phyloP scores from a whole-genome alignment of 768 basidiomycete species.

The Lactarius pseudohatsudake region DNA sequence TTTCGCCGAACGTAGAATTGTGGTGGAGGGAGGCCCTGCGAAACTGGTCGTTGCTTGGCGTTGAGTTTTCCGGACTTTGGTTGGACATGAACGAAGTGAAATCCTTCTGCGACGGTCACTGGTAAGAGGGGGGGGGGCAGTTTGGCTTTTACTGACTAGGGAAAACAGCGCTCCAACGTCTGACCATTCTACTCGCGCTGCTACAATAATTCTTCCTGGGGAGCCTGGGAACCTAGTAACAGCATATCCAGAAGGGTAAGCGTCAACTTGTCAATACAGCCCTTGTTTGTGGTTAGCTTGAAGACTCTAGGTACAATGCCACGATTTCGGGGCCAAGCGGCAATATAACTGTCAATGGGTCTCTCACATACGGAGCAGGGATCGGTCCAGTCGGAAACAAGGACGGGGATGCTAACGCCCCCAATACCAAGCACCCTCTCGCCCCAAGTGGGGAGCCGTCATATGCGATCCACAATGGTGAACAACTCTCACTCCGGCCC shows the following conservation, averaged over 20 bases:
- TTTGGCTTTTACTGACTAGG: conserved; percentile 11
- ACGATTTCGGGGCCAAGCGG: conserved; percentile 66
- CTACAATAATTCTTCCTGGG: conserved; percentile 59
- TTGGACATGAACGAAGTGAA: conserved; percentile 67
- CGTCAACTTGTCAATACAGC: not conserved
- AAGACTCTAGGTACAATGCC: conserved; percentile 53
- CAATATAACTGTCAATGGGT: conserved; percentile 72
- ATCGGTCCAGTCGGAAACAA: conserved; percentile 12
- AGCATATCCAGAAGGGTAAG: conserved; percentile 71
- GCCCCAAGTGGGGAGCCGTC: conserved; percentile 58
- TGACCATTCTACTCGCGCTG: conserved; percentile 53
- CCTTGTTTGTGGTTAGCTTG: not conserved
- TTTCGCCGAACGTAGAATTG: conserved; percentile 47
- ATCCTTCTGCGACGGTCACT: conserved; percentile 62
- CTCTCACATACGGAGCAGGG: conserved; percentile 48
- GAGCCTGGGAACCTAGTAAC: conserved; percentile 50
- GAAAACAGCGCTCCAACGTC: conserved; percentile 52
- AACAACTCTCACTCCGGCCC: conserved; percentile 18
- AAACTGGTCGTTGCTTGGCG: conserved; percentile 53
- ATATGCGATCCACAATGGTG: conserved; percentile 73
- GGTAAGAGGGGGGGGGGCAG: not conserved
- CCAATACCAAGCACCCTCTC: conserved; percentile 44
- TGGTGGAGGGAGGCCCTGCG: conserved; percentile 63
- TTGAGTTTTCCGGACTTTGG: conserved; percentile 70
- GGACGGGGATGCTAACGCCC: not conserved